Evolutionary conservation across 2,329 filamentous ascomycete genomes (phyloP), one percentile per base, ranked within the genome.

Genomic region (Lachnum nothofagi): DNA sequence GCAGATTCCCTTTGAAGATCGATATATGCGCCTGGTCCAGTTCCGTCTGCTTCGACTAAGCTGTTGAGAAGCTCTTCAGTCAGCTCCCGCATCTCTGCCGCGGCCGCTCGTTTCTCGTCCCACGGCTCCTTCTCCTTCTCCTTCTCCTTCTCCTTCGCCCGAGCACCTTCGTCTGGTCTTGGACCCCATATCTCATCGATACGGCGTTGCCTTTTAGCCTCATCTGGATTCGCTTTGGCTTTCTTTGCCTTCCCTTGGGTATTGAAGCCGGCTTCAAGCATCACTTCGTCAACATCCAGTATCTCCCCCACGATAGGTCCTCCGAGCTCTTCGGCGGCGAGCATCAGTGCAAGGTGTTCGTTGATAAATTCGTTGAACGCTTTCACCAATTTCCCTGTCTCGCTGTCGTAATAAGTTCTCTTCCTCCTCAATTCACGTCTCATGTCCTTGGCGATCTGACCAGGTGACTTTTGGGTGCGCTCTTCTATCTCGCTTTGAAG

Each of bases 261-360:
- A 56, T 73, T 83, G 64, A 84, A 84, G 1, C 79, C 80, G 7
- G 74, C 76, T 4, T 73, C 75, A 5, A 84, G 67, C 54, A 77
- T 78, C 38, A 85, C 77, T 7, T 77, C 59, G 72, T 82, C 68
- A 70, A 86, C 61, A 65, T 86, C 80, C 62, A 85, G 74, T 58
- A 84, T 73, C 56, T 88, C 85, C 3, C 89, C 87, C 1, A 91
- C 87, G 9, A 90, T 84, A 0, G 89, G 88, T 0, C 89, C 88
- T 6, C 89, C 89, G 1, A 91, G 74, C 61, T 90, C 86, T 68
- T 94, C 89, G 1, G 87, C 86, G 5, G 88, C 88, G 37, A 95
- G 73, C 80, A 91, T 86, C 3, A 78, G 69, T 1, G 86, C 85
- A 1, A 95, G 74, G 34, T 80, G 77, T 37, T 80, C 71, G 53